Conservation (phyloP, 495 filamentous ascomycete species). For the Poronia punctata region DNA sequence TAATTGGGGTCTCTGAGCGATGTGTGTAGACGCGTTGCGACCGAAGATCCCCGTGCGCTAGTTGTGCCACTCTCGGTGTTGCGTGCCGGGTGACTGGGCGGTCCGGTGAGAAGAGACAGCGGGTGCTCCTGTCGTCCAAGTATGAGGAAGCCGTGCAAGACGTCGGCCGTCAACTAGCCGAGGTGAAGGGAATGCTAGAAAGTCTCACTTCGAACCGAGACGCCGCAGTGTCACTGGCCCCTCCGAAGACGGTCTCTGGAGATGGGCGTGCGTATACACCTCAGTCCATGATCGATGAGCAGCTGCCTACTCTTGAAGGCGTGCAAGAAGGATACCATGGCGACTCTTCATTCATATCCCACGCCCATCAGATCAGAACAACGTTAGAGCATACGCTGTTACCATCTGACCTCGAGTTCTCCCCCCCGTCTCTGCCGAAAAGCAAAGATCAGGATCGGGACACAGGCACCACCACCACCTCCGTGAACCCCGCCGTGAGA, state of each 20-base stretch:
- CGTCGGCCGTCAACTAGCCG: slow-evolving; percentile 17
- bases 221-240: not conserved
- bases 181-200: slow-evolving; percentile 19
- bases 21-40: slow-evolving; percentile 22
- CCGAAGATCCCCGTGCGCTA: slow-evolving; percentile 18
- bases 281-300: slow-evolving; percentile 20
- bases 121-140: slow-evolving; percentile 19
- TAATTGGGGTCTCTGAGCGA: too few species aligned
- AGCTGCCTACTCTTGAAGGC: slow-evolving; percentile 12
- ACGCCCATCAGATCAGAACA: slow-evolving; percentile 13
- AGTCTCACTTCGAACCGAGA: slow-evolving; percentile 7
- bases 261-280: slow-evolving; percentile 10
- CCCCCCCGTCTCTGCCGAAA: not conserved
- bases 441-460: not conserved
- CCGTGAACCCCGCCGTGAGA: not conserved
- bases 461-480: not conserved
- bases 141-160: slow-evolving; percentile 23
- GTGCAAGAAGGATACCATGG: slow-evolving; percentile 17
- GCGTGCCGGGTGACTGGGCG: slow-evolving; percentile 17
- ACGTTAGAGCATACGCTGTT: slow-evolving; percentile 12
- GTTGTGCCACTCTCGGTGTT: slow-evolving; percentile 19
- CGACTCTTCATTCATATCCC: slow-evolving; percentile 19
- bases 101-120: slow-evolving; percentile 18
- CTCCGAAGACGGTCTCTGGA: not conserved
- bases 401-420: slow-evolving; percentile 6